Conservation (phyloP, 192 early-diverging fungal genomes). For the Coemansia brasiliensis region DNA sequence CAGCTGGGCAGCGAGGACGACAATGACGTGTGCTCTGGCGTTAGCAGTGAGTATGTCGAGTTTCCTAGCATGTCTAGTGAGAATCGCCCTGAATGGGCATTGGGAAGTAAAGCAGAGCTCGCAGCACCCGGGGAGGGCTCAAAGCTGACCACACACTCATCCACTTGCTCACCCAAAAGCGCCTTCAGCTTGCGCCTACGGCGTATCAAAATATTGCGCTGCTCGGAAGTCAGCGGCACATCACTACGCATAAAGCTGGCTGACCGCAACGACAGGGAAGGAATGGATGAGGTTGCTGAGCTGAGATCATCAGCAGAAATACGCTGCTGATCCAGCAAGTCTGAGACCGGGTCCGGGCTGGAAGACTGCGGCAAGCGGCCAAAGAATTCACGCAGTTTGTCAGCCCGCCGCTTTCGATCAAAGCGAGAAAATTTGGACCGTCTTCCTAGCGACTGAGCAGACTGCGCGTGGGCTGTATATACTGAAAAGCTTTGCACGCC, state of each 20-base stretch:
- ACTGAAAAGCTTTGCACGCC: conserved; percentile 21
- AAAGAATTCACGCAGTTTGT: conserved; percentile 59
- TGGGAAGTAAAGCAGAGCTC: neutral
- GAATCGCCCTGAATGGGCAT: neutral
- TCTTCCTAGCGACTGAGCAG: conserved; percentile 10
- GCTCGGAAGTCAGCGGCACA: conserved; percentile 45
- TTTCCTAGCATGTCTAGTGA: conserved; percentile 7
- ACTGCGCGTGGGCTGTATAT: conserved; percentile 13
- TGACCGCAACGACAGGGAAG: conserved; percentile 14
- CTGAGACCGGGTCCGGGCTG: neutral
- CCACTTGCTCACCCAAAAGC: conserved; percentile 62
- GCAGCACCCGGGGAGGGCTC: neutral
- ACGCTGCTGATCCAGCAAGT: neutral
- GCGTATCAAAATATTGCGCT: conserved; percentile 61
- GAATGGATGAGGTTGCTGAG: conserved; percentile 7
- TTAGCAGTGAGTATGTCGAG: conserved; percentile 16
- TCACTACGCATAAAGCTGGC: conserved; percentile 8
- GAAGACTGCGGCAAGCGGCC: conserved; percentile 18
- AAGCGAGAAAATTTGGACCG: conserved; percentile 18
- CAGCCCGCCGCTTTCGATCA: conserved; percentile 49
- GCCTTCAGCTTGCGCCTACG: conserved; percentile 63
- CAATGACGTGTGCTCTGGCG: conserved; percentile 19
- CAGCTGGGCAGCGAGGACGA: conserved; percentile 6
- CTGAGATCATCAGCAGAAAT: neutral
- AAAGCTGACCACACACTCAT: conserved; percentile 44